Conservation (phyloP, 352 stramenopile species). For the Blastocystis hominis region DNA sequence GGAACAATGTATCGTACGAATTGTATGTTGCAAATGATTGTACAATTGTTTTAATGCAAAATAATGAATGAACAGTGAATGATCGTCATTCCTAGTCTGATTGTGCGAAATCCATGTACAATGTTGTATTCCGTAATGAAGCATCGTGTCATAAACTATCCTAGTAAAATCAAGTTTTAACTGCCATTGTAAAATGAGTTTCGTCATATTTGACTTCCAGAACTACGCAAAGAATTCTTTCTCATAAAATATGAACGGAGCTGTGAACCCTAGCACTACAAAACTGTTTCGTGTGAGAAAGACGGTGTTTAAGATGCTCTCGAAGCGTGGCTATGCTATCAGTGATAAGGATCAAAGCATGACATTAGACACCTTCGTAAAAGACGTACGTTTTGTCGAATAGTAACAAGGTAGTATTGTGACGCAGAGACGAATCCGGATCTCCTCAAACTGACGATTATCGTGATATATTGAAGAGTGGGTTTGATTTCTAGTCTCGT, state of each 20-base stretch:
- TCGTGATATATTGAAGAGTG: not conserved
- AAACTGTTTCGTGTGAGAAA: conserved; percentile 82
- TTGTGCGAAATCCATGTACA: too few relatives aligned
- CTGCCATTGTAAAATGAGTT: too few relatives aligned
- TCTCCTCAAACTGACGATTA: conserved; percentile 58
- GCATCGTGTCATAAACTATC: too few relatives aligned
- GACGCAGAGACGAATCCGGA: conserved; percentile 49
- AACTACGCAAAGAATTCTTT: not conserved
- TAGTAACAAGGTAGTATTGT: conserved; percentile 28
- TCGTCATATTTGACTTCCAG: too few relatives aligned
- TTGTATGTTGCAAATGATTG: too few relatives aligned
- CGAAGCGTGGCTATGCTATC: conserved; percentile 91
- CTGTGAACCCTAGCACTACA: conserved; percentile 19
- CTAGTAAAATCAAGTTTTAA: too few relatives aligned
- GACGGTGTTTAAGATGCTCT: conserved; percentile 85
- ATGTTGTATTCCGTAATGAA: too few relatives aligned
- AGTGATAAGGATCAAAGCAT: conserved; percentile 87
- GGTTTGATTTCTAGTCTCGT: conserved; percentile 61
- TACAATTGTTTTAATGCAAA: too few relatives aligned
- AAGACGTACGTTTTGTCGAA: conserved; percentile 58
- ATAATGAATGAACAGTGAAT: too few relatives aligned
- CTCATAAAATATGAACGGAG: conserved; percentile 18
- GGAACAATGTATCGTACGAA: too few relatives aligned
- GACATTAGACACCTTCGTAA: conserved; percentile 80
- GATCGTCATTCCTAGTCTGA: too few relatives aligned